These are phyloP conservation scores for Blastobotrys muscicola DNA, from an alignment of 805 yeast species.

Conservation along the genomic window DNA sequence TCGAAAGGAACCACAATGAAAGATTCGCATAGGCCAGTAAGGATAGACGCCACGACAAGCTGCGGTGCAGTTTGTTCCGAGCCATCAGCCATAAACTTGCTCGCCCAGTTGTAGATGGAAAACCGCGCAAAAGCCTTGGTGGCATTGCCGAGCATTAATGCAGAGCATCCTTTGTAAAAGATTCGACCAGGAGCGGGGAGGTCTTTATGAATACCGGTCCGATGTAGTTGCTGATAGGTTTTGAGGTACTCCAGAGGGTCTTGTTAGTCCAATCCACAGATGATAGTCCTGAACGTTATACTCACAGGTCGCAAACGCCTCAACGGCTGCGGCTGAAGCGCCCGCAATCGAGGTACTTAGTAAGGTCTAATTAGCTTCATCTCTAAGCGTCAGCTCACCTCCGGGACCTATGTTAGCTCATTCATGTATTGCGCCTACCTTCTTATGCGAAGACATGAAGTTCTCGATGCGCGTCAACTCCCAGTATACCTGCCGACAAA, in stretches of 20 bases:
- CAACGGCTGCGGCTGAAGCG: constrained; percentile 29
- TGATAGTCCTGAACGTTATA: background rate
- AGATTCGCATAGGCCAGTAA: constrained; percentile 79
- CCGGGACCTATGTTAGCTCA: no score
- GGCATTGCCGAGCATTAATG: constrained; percentile 65
- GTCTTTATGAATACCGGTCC: constrained; percentile 15
- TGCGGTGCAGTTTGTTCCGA: constrained; percentile 66
- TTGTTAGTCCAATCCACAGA: constrained; percentile 20
- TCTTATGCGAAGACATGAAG: no score
- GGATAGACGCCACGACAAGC: constrained; percentile 70
- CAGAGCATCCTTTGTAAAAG: constrained; percentile 51
- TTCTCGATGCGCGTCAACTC: no score
- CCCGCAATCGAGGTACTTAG: constrained; percentile 31
- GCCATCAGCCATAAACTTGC: constrained; percentile 54
- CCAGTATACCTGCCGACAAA: no score
- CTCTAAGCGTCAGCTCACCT: no score
- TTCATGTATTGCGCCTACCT: no score
- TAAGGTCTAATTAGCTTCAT: constrained; percentile 16
- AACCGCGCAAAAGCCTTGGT: constrained; percentile 67
- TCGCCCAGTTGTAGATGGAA: constrained; percentile 62
- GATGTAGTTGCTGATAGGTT: constrained; percentile 27
- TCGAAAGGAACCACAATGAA: constrained; percentile 79
- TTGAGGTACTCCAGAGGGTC: constrained; percentile 35
- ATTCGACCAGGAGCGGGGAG: constrained; percentile 9
- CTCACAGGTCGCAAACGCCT: constrained; percentile 30